Conservation (phyloP, 352 stramenopile species). For the Pythium rhizo-oryzae region DNA sequence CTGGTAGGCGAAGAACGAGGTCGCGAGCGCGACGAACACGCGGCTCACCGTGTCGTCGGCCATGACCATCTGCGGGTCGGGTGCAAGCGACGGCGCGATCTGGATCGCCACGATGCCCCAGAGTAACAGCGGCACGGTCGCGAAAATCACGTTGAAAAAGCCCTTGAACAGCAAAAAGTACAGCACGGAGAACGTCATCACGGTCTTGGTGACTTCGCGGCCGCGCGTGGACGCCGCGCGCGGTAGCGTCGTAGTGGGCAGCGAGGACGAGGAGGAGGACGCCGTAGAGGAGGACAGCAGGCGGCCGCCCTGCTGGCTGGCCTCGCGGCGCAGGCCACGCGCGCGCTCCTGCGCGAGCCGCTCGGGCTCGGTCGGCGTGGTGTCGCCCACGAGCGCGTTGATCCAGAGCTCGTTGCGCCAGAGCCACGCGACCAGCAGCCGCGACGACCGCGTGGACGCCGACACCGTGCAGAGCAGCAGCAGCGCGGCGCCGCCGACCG, state of each 20-base stretch:
- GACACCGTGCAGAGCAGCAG: constrained; percentile 52
- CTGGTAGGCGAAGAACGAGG: constrained; percentile 69
- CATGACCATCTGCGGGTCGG: constrained; percentile 7
- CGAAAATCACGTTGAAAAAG: constrained; percentile 62
- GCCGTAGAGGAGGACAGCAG: background rate
- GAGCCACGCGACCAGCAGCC: constrained; percentile 53
- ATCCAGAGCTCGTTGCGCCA: constrained; percentile 64
- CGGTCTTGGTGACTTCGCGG: constrained; percentile 53
- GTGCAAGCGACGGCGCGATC: constrained; percentile 33
- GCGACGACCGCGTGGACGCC: constrained; percentile 35
- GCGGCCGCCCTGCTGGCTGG: constrained; percentile 3
- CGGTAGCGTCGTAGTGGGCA: background rate
- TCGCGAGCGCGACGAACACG: constrained; percentile 50
- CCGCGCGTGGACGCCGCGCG: constrained; percentile 21
- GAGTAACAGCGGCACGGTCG: constrained; percentile 43
- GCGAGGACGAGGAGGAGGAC: background rate
- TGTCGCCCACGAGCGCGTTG: constrained; percentile 38
- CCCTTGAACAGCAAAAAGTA: constrained; percentile 79
- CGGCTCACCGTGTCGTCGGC: constrained; percentile 20
- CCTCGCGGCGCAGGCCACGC: constrained; percentile 11
- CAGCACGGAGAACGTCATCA: constrained; percentile 66
- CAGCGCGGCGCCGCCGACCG: constrained; percentile 37
- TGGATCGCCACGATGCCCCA: constrained; percentile 50
- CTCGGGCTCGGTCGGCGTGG: constrained; percentile 25
- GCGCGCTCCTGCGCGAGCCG: constrained; percentile 12